Percentiles rank a stretch among this genome's conserved stretches.
Evolutionary conservation across 176 grass and related monocot species (phyloP).

Genomic region (Carex kokanica): DNA sequence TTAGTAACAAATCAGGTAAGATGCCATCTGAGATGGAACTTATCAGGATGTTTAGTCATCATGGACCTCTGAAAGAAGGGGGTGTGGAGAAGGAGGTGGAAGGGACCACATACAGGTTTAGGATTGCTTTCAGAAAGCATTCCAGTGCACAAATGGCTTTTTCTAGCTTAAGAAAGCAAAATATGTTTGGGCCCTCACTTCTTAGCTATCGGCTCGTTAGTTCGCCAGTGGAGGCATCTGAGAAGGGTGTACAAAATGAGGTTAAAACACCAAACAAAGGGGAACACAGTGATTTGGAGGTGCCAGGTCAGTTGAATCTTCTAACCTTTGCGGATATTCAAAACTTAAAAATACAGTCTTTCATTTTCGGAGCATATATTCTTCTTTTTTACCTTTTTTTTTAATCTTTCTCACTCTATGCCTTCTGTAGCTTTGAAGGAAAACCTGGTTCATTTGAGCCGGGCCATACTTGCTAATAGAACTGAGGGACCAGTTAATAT

Average conservation of each 20-base stretch:
- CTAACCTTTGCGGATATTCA: background rate
- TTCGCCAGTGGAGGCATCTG: constrained; percentile 21
- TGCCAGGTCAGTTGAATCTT: constrained; percentile 5
- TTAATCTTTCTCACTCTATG: background rate
- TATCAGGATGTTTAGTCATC: constrained; percentile 56
- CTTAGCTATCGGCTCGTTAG: constrained; percentile 52
- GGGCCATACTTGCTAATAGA: background rate
- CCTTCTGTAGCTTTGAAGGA: background rate
- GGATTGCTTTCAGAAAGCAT: constrained; percentile 61
- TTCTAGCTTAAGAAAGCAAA: constrained; percentile 44
- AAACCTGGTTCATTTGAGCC: background rate
- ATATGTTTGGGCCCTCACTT: constrained; percentile 64
- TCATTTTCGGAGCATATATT: background rate
- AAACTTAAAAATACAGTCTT: background rate
- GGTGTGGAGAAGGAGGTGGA: constrained; percentile 51
- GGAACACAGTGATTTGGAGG: background rate
- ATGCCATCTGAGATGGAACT: constrained; percentile 65
- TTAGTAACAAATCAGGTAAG: constrained; percentile 28
- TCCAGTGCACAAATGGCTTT: constrained; percentile 72
- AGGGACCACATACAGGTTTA: constrained; percentile 33
- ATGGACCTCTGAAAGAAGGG: constrained; percentile 54
- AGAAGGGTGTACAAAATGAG: constrained; percentile 2
- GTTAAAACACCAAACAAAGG: background rate
- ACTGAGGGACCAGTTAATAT: background rate
- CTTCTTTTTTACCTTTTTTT: background rate